Evolutionary conservation across 2,329 filamentous ascomycete species (phyloP), one percentile per base, ranked within the genome.

Genomic region (Diplodia sapinea): DNA sequence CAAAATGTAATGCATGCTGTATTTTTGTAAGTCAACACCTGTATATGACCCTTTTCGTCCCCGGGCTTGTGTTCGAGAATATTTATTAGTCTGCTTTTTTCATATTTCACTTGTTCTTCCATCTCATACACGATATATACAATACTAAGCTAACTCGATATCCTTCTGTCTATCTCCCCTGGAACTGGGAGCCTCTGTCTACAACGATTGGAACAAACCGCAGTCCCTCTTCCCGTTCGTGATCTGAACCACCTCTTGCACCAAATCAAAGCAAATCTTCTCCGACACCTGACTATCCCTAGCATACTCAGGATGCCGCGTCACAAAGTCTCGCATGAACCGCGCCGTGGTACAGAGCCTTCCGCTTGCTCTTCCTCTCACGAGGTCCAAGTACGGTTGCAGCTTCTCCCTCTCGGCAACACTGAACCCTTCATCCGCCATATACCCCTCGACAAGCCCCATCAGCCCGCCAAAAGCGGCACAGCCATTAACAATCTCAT

Each of bases 401-500:
- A 64, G 13, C 13, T 20, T 40, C n/a, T 26, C 43, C 13, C 26
- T 40, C 20, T 64, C 29, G 3, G 5, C 20, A 13, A 15, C 6
- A n/a, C 40, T 9, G 43, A 51, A 29, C 3, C 15, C 43, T 23
- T n/a, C 43, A 17, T 36, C 31, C 23, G 17, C 15, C 4, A 52
- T 49, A 4, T 20, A 51, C 12, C 36, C 6, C 3, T 12, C 17
- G 5, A 23, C 43, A 11, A 64, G 43, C 7, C 7, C 8, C n/a
- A 52, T 15, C 20, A 33, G 9, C 13, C 43, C 61, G 5, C 17
- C 36, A 43, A 26, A 23, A 49, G n/a, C n/a, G 3, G 1, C 2
- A 51, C 20, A 64, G 12, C 29, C 61, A 47, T 64, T 52, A 23
- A 52, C 17, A 23, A 36, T 64, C n/a, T 49, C 23, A 12, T 52